phyloP scores from a whole-genome alignment of 208 protist species.

The Acanthamoeba sp. region DNA sequence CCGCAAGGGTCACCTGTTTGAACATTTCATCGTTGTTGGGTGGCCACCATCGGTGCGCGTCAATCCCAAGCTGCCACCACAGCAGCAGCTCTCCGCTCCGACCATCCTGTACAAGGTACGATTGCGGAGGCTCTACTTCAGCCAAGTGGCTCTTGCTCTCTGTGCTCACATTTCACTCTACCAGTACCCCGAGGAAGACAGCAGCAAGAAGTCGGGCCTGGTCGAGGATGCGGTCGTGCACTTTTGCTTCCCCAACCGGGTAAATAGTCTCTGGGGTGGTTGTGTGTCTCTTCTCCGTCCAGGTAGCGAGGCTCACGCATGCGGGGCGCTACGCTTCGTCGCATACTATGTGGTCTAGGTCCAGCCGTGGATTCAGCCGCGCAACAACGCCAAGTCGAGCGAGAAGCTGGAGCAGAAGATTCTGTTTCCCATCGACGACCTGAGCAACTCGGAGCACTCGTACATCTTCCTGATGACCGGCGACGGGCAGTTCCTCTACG shows the following conservation, averaged over 20 bases:
- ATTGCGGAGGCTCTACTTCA: no score
- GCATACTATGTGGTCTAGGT: background rate
- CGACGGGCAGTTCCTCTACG: background rate
- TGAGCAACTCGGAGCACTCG: background rate
- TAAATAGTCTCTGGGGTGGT: no score
- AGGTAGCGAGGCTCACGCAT: no score
- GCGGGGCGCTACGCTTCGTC: background rate
- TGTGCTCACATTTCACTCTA: background rate
- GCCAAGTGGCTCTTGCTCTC: no score
- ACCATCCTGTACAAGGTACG: slow-evolving; percentile 12
- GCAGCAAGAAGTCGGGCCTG: background rate
- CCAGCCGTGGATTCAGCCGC: background rate
- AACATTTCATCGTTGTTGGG: slow-evolving; percentile 35
- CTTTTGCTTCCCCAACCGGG: slow-evolving; percentile 15
- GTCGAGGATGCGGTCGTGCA: slow-evolving; percentile 9
- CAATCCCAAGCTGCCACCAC: background rate
- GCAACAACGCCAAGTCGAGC: slow-evolving; percentile 2
- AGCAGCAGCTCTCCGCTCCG: background rate
- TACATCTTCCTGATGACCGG: slow-evolving; percentile 46
- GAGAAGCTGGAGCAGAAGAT: slow-evolving; percentile 7
- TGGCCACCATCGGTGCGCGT: background rate
- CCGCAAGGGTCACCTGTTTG: slow-evolving; percentile 37
- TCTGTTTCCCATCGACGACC: slow-evolving; percentile 25
- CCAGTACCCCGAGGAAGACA: slow-evolving; percentile 5
- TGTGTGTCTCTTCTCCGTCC: no score